Percentiles rank a stretch among this genome's conserved stretches.
phyloP scores from a whole-genome alignment of 768 basidiomycete genomes.

The Termitomyces sp. region DNA sequence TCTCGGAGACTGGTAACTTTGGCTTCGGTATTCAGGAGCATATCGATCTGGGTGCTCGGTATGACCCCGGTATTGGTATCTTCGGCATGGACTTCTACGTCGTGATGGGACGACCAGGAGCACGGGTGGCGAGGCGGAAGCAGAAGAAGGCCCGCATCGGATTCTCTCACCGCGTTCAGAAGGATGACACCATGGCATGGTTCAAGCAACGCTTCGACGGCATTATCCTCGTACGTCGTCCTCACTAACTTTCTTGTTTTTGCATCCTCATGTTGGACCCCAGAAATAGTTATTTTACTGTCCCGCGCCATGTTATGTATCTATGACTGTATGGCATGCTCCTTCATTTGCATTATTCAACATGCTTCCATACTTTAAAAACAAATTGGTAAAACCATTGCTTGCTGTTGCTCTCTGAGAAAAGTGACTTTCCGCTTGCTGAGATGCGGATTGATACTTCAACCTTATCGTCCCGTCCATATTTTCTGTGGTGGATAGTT shows the following conservation, averaged over 20 bases:
- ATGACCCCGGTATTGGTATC: conserved; percentile 98
- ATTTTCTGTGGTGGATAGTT: neutral
- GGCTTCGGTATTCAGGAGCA: conserved; percentile 99
- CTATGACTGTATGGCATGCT: conserved; percentile 19
- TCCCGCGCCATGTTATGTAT: conserved; percentile 14
- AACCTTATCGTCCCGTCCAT: neutral
- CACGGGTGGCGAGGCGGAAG: conserved; percentile 86
- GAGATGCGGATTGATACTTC: neutral
- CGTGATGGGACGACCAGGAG: conserved; percentile 95
- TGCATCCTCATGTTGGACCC: neutral
- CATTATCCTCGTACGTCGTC: conserved; percentile 76
- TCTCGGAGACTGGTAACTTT: conserved; percentile 98
- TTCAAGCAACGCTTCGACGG: conserved; percentile 99
- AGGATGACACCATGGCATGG: conserved; percentile 96
- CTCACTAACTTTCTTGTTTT: neutral
- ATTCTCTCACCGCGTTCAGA: conserved; percentile 84
- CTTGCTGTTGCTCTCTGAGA: neutral
- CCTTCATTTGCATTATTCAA: conserved; percentile 8
- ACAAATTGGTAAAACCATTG: conserved; percentile 4
- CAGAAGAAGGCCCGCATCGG: conserved; percentile 85
- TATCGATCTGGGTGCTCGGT: conserved; percentile 97
- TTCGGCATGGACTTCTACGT: conserved; percentile 99
- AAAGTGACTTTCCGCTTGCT: neutral
- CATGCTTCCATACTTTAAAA: conserved; percentile 4
- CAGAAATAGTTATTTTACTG: conserved; percentile 16